Evolutionary conservation across 2,329 filamentous ascomycete species (phyloP), one percentile per base, ranked within the genome.

Genomic region (Fusarium globosum): DNA sequence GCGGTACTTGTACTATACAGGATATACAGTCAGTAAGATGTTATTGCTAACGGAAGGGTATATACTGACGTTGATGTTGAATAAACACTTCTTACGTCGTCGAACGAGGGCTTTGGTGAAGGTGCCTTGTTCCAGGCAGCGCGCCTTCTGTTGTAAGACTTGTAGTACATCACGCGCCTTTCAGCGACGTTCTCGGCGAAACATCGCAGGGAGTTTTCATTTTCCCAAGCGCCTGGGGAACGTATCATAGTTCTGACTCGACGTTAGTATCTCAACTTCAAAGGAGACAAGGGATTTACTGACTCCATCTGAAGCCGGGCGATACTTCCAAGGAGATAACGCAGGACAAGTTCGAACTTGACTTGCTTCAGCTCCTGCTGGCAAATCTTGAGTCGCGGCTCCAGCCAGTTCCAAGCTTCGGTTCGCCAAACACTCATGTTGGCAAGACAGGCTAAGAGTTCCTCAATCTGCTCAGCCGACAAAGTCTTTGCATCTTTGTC

Each of bases 261-360:
- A 8, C 1, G 2, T 23, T 12, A 15, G 30, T 5, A 18, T 5
- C 0, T 33, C 7, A 7, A 3, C 6, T 7, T 1, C n/a, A 3
- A 10, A 4, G 0, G 2, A 18, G 2, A 2, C 2, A 4, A 16
- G 0, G 6, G 2, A 11, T 30, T 2, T 7, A 42, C 67, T 16
- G 5, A 71, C 68, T 30, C 28, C 7, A 38, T 36, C 15, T 71
- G 68, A 8, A 43, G 38, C 4, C 60, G 28, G 1, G 68, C 67
- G 11, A 71, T 52, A 15, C 61, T 38, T 6, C 67, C 68, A 6
- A 71, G 26, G 2, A 71, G 56, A 5, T 52, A 23, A 1, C 67
- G 67, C 2, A 71, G 16, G 6, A 61, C 16, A 26, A 71, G 61
- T 16, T 71, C 68, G 3, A 58, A 48, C 15, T 38, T 71, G 39